Percentiles rank a stretch among this genome's conserved stretches.
These are phyloP conservation scores for Gnetum montanum DNA, from an alignment of 75 land plant genomes.

Conservation along the genomic window DNA sequence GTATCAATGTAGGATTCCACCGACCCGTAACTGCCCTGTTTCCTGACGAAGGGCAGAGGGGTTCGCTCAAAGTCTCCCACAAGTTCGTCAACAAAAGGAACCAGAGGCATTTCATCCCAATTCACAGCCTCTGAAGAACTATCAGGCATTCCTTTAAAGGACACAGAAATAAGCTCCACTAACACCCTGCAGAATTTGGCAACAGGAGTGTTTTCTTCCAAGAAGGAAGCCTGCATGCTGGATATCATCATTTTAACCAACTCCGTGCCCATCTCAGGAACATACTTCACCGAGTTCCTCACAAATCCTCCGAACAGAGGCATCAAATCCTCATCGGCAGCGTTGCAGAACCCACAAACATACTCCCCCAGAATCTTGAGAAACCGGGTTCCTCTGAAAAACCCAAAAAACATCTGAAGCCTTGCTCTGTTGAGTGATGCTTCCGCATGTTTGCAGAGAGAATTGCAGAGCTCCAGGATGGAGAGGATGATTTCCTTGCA, in stretches of 20 bases:
- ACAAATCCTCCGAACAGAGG: not conserved
- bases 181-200: not conserved
- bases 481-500: not conserved
- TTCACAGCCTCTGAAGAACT: not conserved
- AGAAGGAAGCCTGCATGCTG: not conserved
- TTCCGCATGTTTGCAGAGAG: not conserved
- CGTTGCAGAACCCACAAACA: not conserved
- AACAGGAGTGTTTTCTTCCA: not conserved
- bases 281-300: not conserved
- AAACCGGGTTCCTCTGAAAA: not conserved
- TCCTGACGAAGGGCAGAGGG: slow-evolving; percentile 14
- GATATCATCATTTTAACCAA: not conserved
- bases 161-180: not conserved
- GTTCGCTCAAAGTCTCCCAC: not conserved
- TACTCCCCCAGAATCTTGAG: not conserved
- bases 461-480: not conserved
- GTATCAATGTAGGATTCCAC: slow-evolving; percentile 16
- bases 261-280: not conserved
- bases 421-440: not conserved
- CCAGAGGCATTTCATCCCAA: not conserved
- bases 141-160: not conserved
- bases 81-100: not conserved
- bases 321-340: not conserved
- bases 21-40: slow-evolving; percentile 10
- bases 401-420: not conserved